These are phyloP conservation scores for Metschnikowia borealis DNA, from an alignment of 805 yeast genomes.

Conservation along the genomic window DNA sequence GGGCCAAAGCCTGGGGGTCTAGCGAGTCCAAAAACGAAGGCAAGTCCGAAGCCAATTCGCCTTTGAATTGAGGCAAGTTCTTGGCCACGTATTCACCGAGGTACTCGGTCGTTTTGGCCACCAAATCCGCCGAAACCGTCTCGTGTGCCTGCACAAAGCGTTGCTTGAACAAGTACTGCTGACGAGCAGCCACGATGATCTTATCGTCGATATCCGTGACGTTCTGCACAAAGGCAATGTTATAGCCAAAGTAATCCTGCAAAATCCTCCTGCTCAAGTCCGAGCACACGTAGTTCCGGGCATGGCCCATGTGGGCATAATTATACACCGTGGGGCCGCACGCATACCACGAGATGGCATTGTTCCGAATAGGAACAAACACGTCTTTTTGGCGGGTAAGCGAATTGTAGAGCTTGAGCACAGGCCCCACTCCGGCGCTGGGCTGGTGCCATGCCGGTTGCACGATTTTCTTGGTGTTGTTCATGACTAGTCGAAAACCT, in stretches of 20 bases:
- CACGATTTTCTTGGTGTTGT: constrained; percentile 27
- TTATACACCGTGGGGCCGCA: constrained; percentile 99
- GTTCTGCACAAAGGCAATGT: constrained; percentile 85
- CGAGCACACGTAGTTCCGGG: constrained; percentile 90
- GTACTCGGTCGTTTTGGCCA: constrained; percentile 39
- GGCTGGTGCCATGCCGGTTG: constrained; percentile 39
- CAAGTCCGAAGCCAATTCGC: constrained; percentile 36
- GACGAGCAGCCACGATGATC: constrained; percentile 92
- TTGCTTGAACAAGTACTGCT: constrained; percentile 70
- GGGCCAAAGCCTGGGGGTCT: constrained; percentile 48
- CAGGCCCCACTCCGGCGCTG: constrained; percentile 16
- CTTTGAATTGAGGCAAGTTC: constrained; percentile 48
- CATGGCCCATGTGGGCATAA: constrained; percentile 97
- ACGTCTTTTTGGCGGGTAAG: constrained; percentile 76
- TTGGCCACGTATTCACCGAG: constrained; percentile 47
- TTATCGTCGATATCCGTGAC: constrained; percentile 99
- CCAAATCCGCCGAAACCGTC: constrained; percentile 32
- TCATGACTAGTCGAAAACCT: constrained; percentile 13
- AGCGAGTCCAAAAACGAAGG: constrained; percentile 47
- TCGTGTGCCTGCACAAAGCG: constrained; percentile 35
- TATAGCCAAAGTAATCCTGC: constrained; percentile 88
- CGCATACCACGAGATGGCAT: constrained; percentile 85
- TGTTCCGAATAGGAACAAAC: constrained; percentile 64
- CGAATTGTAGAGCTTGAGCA: constrained; percentile 71
- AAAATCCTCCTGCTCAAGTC: constrained; percentile 89